phyloP scores from a whole-genome alignment of 176 grass and related monocot genomes.

The Phoenix dactylifera region DNA sequence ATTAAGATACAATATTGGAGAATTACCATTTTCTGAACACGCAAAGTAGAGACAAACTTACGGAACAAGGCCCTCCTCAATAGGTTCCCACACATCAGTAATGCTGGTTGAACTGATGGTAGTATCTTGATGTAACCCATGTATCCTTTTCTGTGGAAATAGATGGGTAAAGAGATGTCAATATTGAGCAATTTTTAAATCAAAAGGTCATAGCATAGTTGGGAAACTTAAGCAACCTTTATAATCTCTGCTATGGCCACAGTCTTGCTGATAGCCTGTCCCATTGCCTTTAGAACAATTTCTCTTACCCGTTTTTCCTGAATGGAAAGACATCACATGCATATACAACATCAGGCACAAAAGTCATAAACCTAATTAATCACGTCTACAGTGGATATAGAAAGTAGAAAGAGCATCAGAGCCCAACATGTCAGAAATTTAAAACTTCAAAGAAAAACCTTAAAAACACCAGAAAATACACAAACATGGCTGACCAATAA shows the following conservation, averaged over 20 bases:
- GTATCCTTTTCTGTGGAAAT: constrained; percentile 56
- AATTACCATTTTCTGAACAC: too few species aligned
- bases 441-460: too few species aligned
- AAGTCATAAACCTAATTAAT: too few species aligned
- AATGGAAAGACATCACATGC: constrained; percentile 7
- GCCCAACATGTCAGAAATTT: too few species aligned
- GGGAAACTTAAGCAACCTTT: constrained; percentile 40
- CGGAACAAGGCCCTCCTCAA: constrained; percentile 97
- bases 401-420: too few species aligned
- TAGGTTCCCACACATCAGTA: constrained; percentile 95
- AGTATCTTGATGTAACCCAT: constrained; percentile 75
- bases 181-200: too few species aligned
- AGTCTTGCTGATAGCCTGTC: constrained; percentile 89
- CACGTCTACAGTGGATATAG: too few species aligned
- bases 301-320: constrained; percentile 74
- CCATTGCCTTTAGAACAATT: constrained; percentile 96
- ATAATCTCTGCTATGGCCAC: constrained; percentile 91
- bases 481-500: too few species aligned
- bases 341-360: background rate
- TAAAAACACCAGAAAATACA: too few species aligned
- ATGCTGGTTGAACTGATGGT: constrained; percentile 85
- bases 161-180: constrained; percentile 9
- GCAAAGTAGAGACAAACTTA: constrained; percentile 7
- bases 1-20: too few species aligned
- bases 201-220: too few species aligned